Evolutionary conservation across 176 grass and related monocot species (phyloP).

Genomic region (Oryza australiensis): DNA sequence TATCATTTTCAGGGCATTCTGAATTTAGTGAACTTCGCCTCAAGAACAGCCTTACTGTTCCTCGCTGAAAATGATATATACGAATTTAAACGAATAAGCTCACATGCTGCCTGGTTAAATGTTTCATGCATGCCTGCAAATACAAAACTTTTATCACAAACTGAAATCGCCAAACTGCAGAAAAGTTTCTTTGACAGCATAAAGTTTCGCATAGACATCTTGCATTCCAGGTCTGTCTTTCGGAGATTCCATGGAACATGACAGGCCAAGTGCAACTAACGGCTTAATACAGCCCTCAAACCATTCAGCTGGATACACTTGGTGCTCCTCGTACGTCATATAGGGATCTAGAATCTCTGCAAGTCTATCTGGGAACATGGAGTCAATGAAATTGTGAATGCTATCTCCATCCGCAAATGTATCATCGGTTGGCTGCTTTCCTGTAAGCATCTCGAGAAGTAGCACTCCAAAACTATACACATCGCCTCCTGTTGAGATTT

Average conservation of each 20-base stretch:
- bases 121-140: too few relatives aligned
- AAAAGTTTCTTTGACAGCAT: constrained; percentile 21
- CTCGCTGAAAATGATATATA: too few relatives aligned
- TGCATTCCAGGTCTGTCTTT: constrained; percentile 37
- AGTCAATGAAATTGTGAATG: constrained; percentile 9
- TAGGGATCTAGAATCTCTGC: constrained; percentile 29
- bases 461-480: constrained; percentile 42
- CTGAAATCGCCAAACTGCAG: not conserved
- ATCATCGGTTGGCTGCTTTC: constrained; percentile 11
- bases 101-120: too few relatives aligned
- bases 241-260: constrained; percentile 24
- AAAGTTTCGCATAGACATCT: constrained; percentile 33
- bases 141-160: too few relatives aligned
- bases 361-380: constrained; percentile 38
- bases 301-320: not conserved
- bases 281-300: constrained; percentile 18
- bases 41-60: too few relatives aligned
- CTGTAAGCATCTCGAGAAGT: constrained; percentile 29
- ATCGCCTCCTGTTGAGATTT: constrained; percentile 20
- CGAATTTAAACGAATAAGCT: too few relatives aligned
- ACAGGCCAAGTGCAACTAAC: constrained; percentile 27
- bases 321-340: not conserved
- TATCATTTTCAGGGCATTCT: too few relatives aligned
- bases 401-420: constrained; percentile 10
- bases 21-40: too few relatives aligned